Evolutionary conservation across 116 monocot species (phyloP).

Genomic region (Iris pallida): DNA sequence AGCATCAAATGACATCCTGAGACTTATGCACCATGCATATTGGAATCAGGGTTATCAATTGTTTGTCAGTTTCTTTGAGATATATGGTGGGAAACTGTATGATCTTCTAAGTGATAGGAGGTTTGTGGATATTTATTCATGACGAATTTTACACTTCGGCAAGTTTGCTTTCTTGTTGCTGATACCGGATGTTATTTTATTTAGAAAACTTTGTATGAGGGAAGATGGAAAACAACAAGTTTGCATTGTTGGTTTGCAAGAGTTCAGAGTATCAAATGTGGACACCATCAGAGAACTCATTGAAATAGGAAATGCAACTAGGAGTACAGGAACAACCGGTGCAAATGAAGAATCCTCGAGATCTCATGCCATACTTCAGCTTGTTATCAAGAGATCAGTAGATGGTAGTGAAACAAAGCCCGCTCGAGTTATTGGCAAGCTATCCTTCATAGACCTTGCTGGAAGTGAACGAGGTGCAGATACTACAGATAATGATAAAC

Average conservation of each 20-base stretch:
- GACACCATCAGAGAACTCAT: constrained; percentile 85
- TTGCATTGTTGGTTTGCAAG: constrained; percentile 96
- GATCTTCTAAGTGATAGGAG: constrained; percentile 94
- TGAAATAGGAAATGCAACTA: constrained; percentile 91
- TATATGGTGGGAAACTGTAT: constrained; percentile 97
- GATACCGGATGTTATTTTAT: neutral
- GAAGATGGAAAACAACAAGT: constrained; percentile 99
- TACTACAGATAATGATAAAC: constrained; percentile 98
- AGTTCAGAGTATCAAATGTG: constrained; percentile 71
- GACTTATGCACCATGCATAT: constrained; percentile 80
- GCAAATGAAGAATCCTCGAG: constrained; percentile 99
- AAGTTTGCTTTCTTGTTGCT: constrained; percentile 1
- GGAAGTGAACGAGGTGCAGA: constrained; percentile 99
- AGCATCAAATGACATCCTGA: constrained; percentile 90
- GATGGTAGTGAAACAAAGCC: constrained; percentile 82
- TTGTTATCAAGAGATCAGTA: constrained; percentile 76
- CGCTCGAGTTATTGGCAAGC: constrained; percentile 69
- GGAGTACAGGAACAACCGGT: constrained; percentile 96
- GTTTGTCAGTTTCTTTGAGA: constrained; percentile 98
- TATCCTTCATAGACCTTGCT: constrained; percentile 97
- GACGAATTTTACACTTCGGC: neutral
- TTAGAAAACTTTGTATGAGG: constrained; percentile 97
- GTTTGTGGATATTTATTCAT: constrained; percentile 24
- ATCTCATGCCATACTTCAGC: constrained; percentile 99
- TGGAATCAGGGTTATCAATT: constrained; percentile 86